Evolutionary conservation across 2,329 filamentous ascomycete genomes (phyloP), one percentile per base, ranked within the genome.

Genomic region (Sporothrix euskadiensis): DNA sequence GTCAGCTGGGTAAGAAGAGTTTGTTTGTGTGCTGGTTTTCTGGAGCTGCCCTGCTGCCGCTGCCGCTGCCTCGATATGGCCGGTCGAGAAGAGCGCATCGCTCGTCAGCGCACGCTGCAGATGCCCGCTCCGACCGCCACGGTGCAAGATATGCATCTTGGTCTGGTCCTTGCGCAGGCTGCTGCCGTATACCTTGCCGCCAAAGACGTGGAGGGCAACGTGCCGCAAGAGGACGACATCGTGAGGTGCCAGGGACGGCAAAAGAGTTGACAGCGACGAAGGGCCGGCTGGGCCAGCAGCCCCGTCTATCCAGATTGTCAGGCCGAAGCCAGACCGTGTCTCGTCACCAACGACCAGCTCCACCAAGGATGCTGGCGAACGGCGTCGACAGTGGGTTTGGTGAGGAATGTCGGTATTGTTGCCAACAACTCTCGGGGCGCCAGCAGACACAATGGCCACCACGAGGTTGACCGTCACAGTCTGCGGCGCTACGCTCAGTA

Each of bases 281-380:
- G 83, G 76, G 3, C 71, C 22, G 1, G 68, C 39, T 22, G 19
- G 14, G 49, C 35, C 35, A 35, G 76, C 52, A 76, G 76, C 54
- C 3, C 16, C 65, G 19, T 72, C 66, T 1, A 97, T 83, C 95
- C 95, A 98, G 80, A 97, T 94, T 2, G 92, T 94, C 72, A 98
- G 85, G 39, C 87, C 89, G 81, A 98, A 97, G 2, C 91, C 92
- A 0, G 92, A 88, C 76, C 87, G 88, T 0, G 94, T 97, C 70
- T 97, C 92, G 80, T 98, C 95, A 5, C 92, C 94, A 0, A 98
- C 89, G 0, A 94, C 84, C 1, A 96, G 81, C 80, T 97, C 94
- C 56, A 95, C 83, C 3, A 97, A 85, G 6, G 92, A 88, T 70
- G 91, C 85, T 7, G 85, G 16, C 16, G 22, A 39, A 6, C 61